Conservation (phyloP, 768 basidiomycete species). For the Nidularia sp. region DNA sequence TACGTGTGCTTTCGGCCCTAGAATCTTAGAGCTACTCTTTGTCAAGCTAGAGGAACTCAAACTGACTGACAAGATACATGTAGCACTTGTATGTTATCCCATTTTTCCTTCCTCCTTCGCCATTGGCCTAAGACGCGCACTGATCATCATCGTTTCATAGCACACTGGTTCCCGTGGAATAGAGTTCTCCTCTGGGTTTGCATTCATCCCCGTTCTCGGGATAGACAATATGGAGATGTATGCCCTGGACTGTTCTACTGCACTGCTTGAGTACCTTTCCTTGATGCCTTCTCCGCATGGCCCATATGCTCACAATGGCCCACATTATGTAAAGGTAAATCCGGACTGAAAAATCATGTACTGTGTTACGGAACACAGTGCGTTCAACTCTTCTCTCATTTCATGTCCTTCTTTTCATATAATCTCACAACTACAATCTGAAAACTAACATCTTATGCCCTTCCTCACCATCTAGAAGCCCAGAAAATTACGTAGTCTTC, state of each 20-base stretch:
- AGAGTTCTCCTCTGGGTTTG: slow-evolving; percentile 38
- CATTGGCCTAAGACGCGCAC: background rate
- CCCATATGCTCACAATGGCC: slow-evolving; percentile 34
- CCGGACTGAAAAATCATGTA: slow-evolving; percentile 49
- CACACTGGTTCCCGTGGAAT: slow-evolving; percentile 49
- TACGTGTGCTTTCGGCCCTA: slow-evolving; percentile 31
- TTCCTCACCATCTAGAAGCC: background rate
- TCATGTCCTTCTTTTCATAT: background rate
- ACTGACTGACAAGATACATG: slow-evolving; percentile 44
- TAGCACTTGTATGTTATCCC: slow-evolving; percentile 33
- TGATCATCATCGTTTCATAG: slow-evolving; percentile 13
- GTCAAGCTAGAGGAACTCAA: slow-evolving; percentile 37
- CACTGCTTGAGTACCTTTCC: slow-evolving; percentile 28
- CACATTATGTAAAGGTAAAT: slow-evolving; percentile 48
- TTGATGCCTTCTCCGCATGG: slow-evolving; percentile 36
- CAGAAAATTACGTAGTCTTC: slow-evolving; percentile 43
- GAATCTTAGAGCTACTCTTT: slow-evolving; percentile 43
- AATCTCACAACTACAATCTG: no score
- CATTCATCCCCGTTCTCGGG: slow-evolving; percentile 48
- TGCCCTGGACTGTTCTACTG: slow-evolving; percentile 17
- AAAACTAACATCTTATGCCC: no score
- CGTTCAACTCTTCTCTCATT: background rate
- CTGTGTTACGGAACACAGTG: slow-evolving; percentile 50
- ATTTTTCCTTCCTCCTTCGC: background rate
- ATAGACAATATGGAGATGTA: slow-evolving; percentile 46